Conservation (phyloP, 1,284 basidiomycete species). For the Rhodotorula sp. region DNA sequence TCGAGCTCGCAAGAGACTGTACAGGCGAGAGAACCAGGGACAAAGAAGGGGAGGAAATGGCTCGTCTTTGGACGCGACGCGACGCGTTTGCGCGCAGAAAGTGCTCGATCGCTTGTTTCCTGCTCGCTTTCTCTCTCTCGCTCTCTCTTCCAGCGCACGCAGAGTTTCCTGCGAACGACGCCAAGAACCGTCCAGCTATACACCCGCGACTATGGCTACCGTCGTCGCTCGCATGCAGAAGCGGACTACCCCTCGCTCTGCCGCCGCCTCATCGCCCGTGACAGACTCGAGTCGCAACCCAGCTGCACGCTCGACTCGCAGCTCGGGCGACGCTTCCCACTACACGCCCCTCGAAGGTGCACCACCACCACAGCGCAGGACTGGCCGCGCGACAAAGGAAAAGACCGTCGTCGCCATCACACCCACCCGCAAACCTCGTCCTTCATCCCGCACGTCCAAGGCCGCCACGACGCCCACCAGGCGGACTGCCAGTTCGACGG, state of each 20-base stretch:
- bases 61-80: too few species aligned
- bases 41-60: too few species aligned
- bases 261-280: background rate
- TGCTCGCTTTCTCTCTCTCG: background rate
- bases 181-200: background rate
- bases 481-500: too few species aligned
- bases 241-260: background rate
- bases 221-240: background rate
- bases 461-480: too few species aligned
- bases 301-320: constrained; percentile 18
- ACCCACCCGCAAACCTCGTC: too few species aligned
- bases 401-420: too few species aligned
- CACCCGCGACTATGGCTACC: background rate
- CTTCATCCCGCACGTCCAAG: too few species aligned
- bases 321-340: constrained; percentile 7
- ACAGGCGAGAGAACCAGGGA: too few species aligned
- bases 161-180: too few species aligned
- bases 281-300: too few species aligned
- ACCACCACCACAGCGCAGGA: background rate
- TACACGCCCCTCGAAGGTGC: constrained; percentile 21
- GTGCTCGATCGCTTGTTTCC: background rate
- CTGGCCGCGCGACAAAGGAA: too few species aligned
- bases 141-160: background rate
- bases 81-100: background rate
- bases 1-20: too few species aligned